Evolutionary conservation across 2,329 filamentous ascomycete genomes (phyloP).

Genomic region (Colletotrichum brevisporum): DNA sequence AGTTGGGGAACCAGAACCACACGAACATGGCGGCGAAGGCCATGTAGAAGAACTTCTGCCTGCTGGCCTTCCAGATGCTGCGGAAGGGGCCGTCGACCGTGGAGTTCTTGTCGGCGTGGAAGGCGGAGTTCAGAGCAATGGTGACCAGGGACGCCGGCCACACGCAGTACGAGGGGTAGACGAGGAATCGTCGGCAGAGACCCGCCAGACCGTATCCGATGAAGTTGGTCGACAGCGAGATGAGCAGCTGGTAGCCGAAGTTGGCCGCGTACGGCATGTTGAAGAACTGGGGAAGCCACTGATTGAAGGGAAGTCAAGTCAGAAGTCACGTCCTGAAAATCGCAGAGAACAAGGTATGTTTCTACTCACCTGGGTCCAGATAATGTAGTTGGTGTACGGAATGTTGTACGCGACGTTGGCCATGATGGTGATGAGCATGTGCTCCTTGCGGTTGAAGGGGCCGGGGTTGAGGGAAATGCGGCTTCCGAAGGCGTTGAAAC

Average conservation of each 20-base stretch:
- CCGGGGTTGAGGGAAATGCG: conserved; percentile 61
- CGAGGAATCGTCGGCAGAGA: conserved; percentile 57
- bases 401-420: conserved; percentile 63
- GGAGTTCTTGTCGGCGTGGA: conserved; percentile 54
- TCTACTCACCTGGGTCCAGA: conserved; percentile 55
- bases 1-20: conserved; percentile 65
- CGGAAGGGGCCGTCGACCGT: conserved; percentile 50
- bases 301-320: neutral
- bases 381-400: conserved; percentile 60
- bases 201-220: conserved; percentile 64
- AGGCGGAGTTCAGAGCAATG: conserved; percentile 58
- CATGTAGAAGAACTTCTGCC: conserved; percentile 57
- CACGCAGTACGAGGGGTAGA: conserved; percentile 61
- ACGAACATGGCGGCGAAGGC: conserved; percentile 59
- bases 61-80: conserved; percentile 52
- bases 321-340: neutral
- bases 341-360: neutral
- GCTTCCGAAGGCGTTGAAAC: conserved; percentile 50
- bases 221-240: conserved; percentile 62
- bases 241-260: conserved; percentile 60
- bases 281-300: conserved; percentile 55
- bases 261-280: conserved; percentile 58
- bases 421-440: conserved; percentile 67
- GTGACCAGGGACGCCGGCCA: conserved; percentile 63
- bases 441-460: conserved; percentile 67